phyloP scores from a whole-genome alignment of 2,329 filamentous ascomycete genomes.

The Penicillium glabrum region DNA sequence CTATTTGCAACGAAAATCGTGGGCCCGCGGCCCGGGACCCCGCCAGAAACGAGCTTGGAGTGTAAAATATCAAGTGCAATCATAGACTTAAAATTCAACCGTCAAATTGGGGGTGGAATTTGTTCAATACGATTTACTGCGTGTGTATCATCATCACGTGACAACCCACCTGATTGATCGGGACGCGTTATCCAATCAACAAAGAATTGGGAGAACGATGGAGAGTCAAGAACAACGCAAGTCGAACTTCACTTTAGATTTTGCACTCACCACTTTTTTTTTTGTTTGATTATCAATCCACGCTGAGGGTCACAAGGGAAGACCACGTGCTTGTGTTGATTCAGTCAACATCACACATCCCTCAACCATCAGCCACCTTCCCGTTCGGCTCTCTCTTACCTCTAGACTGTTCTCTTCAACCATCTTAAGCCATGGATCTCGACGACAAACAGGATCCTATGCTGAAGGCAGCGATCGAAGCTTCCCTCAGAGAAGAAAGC shows the following conservation, averaged over 20 bases:
- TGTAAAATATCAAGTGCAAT: too few relatives aligned
- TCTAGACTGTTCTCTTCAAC: neutral
- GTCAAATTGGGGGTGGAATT: too few relatives aligned
- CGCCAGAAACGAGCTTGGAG: too few relatives aligned
- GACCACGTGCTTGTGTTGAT: neutral
- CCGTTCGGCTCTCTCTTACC: neutral
- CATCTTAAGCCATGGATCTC: neutral
- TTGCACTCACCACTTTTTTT: neutral
- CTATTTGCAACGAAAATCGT: too few relatives aligned
- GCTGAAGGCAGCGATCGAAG: constrained; percentile 4
- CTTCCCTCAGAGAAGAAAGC: constrained; percentile 1
- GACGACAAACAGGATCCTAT: neutral
- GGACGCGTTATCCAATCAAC: neutral
- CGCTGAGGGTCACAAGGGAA: neutral
- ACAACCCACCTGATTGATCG: neutral
- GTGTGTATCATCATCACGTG: neutral
- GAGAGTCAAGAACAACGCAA: neutral
- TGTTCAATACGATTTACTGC: too few relatives aligned
- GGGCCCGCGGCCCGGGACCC: too few relatives aligned
- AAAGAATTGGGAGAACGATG: neutral
- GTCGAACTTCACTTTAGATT: neutral
- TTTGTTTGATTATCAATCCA: neutral
- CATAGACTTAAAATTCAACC: too few relatives aligned
- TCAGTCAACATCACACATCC: neutral
- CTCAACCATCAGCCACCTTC: neutral